Evolutionary conservation across 805 yeast species (phyloP).

Genomic region (Grigorovia humatica): DNA sequence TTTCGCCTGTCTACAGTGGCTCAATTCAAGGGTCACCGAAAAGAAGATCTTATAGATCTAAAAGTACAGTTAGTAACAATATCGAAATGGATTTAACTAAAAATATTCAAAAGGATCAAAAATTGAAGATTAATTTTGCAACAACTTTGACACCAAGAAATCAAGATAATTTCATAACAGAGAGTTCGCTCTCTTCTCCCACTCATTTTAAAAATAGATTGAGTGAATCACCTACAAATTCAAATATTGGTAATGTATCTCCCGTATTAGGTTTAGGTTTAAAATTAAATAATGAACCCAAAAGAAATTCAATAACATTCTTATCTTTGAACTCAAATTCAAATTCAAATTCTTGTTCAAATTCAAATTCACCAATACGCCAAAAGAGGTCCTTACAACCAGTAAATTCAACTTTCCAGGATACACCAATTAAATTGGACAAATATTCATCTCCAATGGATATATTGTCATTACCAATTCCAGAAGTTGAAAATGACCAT

Average conservation of each 20-base stretch:
- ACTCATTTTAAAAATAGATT: not conserved
- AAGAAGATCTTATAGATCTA: conserved; percentile 7
- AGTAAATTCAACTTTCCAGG: conserved; percentile 10
- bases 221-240: conserved; percentile 1
- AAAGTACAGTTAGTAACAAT: not conserved
- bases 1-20: conserved; percentile 1
- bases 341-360: not conserved
- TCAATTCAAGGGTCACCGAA: conserved; percentile 9
- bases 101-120: conserved; percentile 1
- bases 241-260: conserved; percentile 1
- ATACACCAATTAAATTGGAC: conserved; percentile 16
- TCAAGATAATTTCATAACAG: not conserved
- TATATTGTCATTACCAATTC: conserved; percentile 1
- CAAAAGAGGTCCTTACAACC: not conserved
- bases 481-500: not conserved
- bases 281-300: not conserved
- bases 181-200: conserved; percentile 1
- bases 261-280: conserved; percentile 7
- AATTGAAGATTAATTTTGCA: conserved; percentile 3
- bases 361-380: not conserved
- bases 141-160: conserved; percentile 2
- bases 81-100: not conserved
- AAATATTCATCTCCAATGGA: not conserved
- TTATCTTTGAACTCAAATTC: not conserved
- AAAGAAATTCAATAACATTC: conserved; percentile 2